phyloP scores from a whole-genome alignment of 208 protist genomes.

The Acanthamoeba healyi region DNA sequence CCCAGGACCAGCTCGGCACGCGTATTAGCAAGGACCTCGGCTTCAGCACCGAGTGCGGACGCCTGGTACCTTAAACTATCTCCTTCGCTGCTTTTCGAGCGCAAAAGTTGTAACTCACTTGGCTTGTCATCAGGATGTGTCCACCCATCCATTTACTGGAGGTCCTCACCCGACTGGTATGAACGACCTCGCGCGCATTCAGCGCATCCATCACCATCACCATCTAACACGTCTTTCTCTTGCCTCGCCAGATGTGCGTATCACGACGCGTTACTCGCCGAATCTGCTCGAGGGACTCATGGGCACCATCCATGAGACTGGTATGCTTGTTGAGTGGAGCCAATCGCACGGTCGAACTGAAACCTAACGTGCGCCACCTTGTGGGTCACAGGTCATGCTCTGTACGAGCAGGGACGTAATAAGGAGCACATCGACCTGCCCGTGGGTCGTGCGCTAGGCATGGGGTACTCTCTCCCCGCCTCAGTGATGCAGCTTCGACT shows the following conservation, averaged over 20 bases:
- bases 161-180: background rate
- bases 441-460: background rate
- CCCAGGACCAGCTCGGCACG: background rate
- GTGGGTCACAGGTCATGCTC: background rate
- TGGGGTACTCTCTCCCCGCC: slow-evolving; percentile 34
- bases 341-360: too few species aligned
- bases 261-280: slow-evolving; percentile 34
- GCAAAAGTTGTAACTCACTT: background rate
- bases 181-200: too few species aligned
- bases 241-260: slow-evolving; percentile 1
- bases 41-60: slow-evolving; percentile 6
- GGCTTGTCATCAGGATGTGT: background rate
- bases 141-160: background rate
- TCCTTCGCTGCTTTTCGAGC: background rate
- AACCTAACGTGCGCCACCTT: background rate
- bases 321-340: background rate
- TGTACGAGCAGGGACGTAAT: slow-evolving; percentile 61
- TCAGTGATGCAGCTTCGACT: too few species aligned
- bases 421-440: background rate
- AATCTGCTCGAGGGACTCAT: slow-evolving; percentile 39
- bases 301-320: slow-evolving; percentile 57
- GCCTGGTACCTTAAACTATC: background rate
- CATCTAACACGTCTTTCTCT: too few species aligned
- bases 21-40: slow-evolving; percentile 22
- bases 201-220: too few species aligned